phyloP scores from a whole-genome alignment of 768 basidiomycete species.

The Tylopilus cervinicoccineus region DNA sequence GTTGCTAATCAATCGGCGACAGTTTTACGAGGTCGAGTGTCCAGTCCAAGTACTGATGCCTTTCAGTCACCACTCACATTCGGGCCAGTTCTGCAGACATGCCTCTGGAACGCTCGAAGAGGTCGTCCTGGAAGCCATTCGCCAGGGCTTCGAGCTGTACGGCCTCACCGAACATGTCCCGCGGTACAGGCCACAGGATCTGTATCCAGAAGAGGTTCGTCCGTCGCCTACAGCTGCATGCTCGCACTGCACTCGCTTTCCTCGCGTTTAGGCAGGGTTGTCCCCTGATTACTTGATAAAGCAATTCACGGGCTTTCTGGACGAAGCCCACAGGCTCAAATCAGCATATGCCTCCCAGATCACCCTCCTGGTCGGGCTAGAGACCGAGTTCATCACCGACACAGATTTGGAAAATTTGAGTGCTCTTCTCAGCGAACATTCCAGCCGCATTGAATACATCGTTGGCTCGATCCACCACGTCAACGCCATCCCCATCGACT shows the following conservation, averaged over 20 bases:
- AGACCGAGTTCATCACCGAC: constrained; percentile 84
- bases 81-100: constrained; percentile 91
- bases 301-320: constrained; percentile 73
- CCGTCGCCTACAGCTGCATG: constrained; percentile 7
- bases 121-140: constrained; percentile 76
- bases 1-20: neutral
- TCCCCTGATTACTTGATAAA: constrained; percentile 45
- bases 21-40: constrained; percentile 7
- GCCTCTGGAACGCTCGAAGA: constrained; percentile 78
- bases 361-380: constrained; percentile 79
- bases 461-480: constrained; percentile 96
- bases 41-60: too few relatives aligned
- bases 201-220: constrained; percentile 94
- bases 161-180: constrained; percentile 94
- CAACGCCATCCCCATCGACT: constrained; percentile 85
- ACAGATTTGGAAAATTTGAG: constrained; percentile 60
- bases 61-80: constrained; percentile 86
- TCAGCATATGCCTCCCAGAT: constrained; percentile 58
- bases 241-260: constrained; percentile 12
- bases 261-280: constrained; percentile 47
- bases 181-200: constrained; percentile 71
- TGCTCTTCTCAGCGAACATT: constrained; percentile 45
- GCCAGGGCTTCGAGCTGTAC: constrained; percentile 73
- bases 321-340: constrained; percentile 78
- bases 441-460: constrained; percentile 70